Evolutionary conservation across 441 rosid genomes (phyloP).

Genomic region (Euphorbia schlechtendalii): DNA sequence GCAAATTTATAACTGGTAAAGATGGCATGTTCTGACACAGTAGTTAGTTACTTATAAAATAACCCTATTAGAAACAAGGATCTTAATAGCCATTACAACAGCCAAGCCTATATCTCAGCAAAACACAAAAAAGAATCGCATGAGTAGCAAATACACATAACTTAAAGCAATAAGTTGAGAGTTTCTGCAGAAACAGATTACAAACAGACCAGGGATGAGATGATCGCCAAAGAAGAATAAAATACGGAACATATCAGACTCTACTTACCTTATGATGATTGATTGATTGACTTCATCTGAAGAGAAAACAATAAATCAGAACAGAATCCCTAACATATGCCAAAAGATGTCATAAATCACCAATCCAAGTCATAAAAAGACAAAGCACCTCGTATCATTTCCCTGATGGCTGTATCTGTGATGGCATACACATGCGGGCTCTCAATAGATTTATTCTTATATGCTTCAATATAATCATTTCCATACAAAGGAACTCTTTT

Average conservation of each 20-base stretch:
- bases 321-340: constrained; percentile 16
- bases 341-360: constrained; percentile 3
- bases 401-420: constrained; percentile 90
- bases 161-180: not conserved
- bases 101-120: not conserved
- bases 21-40: not conserved
- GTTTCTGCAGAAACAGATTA: not conserved
- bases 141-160: not conserved
- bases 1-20: not conserved
- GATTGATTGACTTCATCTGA: constrained; percentile 99
- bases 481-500: constrained; percentile 86
- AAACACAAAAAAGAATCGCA: not conserved
- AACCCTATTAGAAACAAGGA: not conserved
- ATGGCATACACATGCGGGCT: constrained; percentile 97
- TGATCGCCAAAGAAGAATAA: constrained; percentile 1
- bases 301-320: constrained; percentile 26
- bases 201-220: not conserved
- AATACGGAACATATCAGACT: constrained; percentile 7
- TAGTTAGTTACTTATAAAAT: not conserved
- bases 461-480: constrained; percentile 70
- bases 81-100: not conserved
- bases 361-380: constrained; percentile 15
- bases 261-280: constrained; percentile 90
- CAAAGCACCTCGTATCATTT: constrained; percentile 85
- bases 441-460: constrained; percentile 65